Evolutionary conservation across 2,329 filamentous ascomycete genomes (phyloP).

Genomic region (Aureobasidium pullulans): DNA sequence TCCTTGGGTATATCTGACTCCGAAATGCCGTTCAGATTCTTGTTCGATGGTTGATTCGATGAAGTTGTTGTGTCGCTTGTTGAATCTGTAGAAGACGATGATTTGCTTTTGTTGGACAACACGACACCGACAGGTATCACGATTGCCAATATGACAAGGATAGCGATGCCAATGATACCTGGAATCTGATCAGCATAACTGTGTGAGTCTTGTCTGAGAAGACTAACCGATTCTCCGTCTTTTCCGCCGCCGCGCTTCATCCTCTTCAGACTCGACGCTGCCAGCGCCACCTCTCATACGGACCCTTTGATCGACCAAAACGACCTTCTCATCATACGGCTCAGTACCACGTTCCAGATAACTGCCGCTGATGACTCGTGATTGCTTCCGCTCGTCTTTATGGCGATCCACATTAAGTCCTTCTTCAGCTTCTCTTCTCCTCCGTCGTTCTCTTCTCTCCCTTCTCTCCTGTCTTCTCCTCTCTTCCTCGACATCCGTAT

Average conservation of each 20-base stretch:
- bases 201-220: not conserved
- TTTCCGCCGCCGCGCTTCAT: constrained; percentile 35
- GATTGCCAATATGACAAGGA: constrained; percentile 37
- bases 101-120: constrained; percentile 35
- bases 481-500: constrained; percentile 13
- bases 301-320: constrained; percentile 31
- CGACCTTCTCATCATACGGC: constrained; percentile 32
- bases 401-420: constrained; percentile 15
- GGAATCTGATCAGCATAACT: constrained; percentile 15
- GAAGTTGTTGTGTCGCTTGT: constrained; percentile 17
- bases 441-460: constrained; percentile 32
- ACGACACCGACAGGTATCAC: constrained; percentile 42
- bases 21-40: constrained; percentile 38
- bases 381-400: constrained; percentile 17
- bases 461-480: constrained; percentile 9
- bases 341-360: constrained; percentile 34
- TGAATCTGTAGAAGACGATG: constrained; percentile 17
- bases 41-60: constrained; percentile 32
- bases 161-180: constrained; percentile 27
- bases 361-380: constrained; percentile 41
- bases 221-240: constrained; percentile 54
- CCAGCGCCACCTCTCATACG: constrained; percentile 36
- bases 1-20: constrained; percentile 41
- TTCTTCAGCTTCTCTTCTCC: constrained; percentile 33
- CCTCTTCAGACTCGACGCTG: constrained; percentile 24